Conservation (phyloP, 2,329 filamentous ascomycete genomes). For the Lizonia empirigonia region DNA sequence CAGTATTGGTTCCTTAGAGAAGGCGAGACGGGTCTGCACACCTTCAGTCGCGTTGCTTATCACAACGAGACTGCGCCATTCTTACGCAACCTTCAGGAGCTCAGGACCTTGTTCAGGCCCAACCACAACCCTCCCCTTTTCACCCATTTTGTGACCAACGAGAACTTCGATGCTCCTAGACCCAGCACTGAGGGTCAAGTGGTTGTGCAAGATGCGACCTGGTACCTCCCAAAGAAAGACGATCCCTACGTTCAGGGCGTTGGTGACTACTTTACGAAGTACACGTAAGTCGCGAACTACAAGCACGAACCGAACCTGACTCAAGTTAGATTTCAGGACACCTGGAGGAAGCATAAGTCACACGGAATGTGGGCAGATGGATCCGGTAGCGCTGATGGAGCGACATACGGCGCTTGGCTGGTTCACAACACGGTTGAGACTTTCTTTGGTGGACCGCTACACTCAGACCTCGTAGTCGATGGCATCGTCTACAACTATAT, state of each 20-base stretch:
- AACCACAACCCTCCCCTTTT: constrained; percentile 49
- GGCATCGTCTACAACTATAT: constrained; percentile 70
- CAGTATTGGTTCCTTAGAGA: constrained; percentile 69
- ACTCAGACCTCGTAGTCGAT: constrained; percentile 66
- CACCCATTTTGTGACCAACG: constrained; percentile 61
- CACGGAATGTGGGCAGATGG: constrained; percentile 62
- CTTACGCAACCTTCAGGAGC: constrained; percentile 62
- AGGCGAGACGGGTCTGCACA: constrained; percentile 59
- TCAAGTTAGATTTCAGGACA: constrained; percentile 54
- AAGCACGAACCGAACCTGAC: neutral
- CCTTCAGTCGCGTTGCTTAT: constrained; percentile 64
- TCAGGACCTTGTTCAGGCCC: constrained; percentile 65
- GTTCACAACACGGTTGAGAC: constrained; percentile 68
- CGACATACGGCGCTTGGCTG: constrained; percentile 65
- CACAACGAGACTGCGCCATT: constrained; percentile 62
- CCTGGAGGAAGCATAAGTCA: constrained; percentile 62
- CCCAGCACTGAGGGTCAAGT: constrained; percentile 54
- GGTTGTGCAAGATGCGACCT: constrained; percentile 67
- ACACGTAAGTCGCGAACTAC: constrained; percentile 49
- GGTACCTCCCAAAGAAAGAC: constrained; percentile 58
- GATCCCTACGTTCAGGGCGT: constrained; percentile 62
- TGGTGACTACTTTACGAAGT: constrained; percentile 69
- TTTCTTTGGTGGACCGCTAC: constrained; percentile 64
- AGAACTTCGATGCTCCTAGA: constrained; percentile 59
- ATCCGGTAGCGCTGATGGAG: constrained; percentile 56